phyloP scores from a whole-genome alignment of 1,284 basidiomycete species.

The Abortiporus biennis region DNA sequence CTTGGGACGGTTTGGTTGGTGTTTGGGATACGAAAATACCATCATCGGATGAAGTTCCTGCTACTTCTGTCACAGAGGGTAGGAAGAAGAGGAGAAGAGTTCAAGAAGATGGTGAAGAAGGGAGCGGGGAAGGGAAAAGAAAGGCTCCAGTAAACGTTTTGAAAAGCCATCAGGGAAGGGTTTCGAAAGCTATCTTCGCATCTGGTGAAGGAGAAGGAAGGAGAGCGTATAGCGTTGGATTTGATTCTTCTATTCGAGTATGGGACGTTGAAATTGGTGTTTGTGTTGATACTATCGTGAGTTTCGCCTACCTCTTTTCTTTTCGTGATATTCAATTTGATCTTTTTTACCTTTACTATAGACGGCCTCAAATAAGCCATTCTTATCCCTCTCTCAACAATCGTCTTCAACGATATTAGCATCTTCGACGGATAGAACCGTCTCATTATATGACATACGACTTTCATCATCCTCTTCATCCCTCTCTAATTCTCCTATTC shows the following conservation, averaged over 20 bases:
- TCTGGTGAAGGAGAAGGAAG: conserved; percentile 18
- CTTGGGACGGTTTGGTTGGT: conserved; percentile 79
- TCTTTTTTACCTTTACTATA: conserved; percentile 26
- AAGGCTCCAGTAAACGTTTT: conserved; percentile 66
- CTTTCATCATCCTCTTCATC: conserved; percentile 24
- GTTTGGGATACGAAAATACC: conserved; percentile 70
- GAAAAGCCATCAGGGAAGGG: conserved; percentile 68
- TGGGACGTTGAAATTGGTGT: conserved; percentile 72
- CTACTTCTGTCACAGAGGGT: conserved; percentile 32
- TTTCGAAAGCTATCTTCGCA: conserved; percentile 58
- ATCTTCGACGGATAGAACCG: conserved; percentile 63
- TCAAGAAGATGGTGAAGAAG: conserved; percentile 23
- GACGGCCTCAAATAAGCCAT: conserved; percentile 66
- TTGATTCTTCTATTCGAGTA: conserved; percentile 68
- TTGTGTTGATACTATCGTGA: conserved; percentile 55
- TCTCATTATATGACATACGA: conserved; percentile 65
- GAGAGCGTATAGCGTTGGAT: conserved; percentile 63
- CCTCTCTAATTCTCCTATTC: conserved; percentile 37
- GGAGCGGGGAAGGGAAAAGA: conserved; percentile 30
- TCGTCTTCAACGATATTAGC: conserved; percentile 43
- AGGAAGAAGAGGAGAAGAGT: conserved; percentile 54
- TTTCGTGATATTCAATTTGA: neutral
- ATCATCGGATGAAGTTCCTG: conserved; percentile 54
- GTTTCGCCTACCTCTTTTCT: conserved; percentile 1
- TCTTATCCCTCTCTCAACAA: conserved; percentile 46